phyloP scores from a whole-genome alignment of 306 rosid genomes.

The Cicer bijugum region DNA sequence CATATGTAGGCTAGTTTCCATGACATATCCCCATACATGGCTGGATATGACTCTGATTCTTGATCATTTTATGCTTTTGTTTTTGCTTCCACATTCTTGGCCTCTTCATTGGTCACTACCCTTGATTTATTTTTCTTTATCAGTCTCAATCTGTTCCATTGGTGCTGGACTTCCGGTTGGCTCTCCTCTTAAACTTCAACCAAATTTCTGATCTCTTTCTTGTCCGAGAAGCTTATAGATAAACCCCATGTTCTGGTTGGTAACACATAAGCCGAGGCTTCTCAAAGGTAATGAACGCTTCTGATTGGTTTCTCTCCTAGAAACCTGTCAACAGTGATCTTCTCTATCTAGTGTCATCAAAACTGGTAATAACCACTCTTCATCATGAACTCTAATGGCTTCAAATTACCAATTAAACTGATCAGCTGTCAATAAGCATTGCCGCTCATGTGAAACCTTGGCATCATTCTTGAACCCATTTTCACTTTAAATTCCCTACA shows the following conservation, averaged over 20 bases:
- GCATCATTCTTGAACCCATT: neutral
- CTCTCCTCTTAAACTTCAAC: neutral
- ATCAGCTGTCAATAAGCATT: neutral
- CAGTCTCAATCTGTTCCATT: neutral
- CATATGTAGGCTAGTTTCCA: neutral
- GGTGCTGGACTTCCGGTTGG: neutral
- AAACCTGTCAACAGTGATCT: neutral
- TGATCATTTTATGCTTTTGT: neutral
- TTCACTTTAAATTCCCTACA: neutral
- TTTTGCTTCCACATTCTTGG: neutral
- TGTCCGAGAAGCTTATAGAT: neutral
- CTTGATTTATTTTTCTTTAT: neutral
- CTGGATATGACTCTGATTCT: neutral
- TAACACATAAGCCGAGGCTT: neutral
- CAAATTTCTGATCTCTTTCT: neutral
- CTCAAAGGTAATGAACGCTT: neutral
- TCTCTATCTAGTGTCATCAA: constrained; percentile 1
- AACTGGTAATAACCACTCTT: neutral
- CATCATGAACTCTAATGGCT: neutral
- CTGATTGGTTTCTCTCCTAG: no score
- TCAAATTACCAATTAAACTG: neutral
- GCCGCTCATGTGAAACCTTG: neutral
- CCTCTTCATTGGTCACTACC: neutral
- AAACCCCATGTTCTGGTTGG: neutral
- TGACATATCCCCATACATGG: neutral